Evolutionary conservation across 257 asterid species (phyloP).

Genomic region (Penstemon davidsonii): DNA sequence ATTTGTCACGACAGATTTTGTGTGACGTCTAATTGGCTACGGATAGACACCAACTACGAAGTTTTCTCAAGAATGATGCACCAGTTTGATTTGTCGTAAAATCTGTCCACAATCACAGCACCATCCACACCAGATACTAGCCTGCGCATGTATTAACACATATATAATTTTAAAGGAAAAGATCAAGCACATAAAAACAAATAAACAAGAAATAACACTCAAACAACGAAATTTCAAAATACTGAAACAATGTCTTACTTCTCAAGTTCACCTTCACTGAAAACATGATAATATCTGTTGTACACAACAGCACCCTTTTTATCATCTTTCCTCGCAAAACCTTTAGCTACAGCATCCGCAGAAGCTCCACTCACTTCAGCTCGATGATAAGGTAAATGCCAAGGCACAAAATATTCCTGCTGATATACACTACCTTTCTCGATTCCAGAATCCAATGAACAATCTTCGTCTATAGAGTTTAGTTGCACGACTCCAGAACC

Average conservation of each 20-base stretch:
- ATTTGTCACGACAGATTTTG: neutral
- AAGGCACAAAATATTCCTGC: conserved; percentile 94
- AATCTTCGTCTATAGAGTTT: conserved; percentile 24
- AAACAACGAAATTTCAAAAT: neutral
- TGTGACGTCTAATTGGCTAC: conserved; percentile 7
- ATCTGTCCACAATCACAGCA: conserved; percentile 72
- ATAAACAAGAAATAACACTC: neutral
- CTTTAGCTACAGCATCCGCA: conserved; percentile 71
- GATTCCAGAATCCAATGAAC: conserved; percentile 27
- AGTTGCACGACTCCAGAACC: conserved; percentile 24
- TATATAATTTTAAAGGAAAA: conserved; percentile 8
- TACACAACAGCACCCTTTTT: conserved; percentile 92
- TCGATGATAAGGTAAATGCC: conserved; percentile 98
- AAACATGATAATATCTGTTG: conserved; percentile 92
- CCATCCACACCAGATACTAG: conserved; percentile 63
- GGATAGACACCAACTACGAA: conserved; percentile 25
- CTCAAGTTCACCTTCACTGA: conserved; percentile 98
- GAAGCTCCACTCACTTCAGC: conserved; percentile 95
- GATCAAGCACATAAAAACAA: conserved; percentile 8
- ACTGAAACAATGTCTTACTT: conserved; percentile 45
- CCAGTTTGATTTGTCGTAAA: conserved; percentile 94
- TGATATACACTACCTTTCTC: conserved; percentile 39
- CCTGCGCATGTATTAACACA: conserved; percentile 40
- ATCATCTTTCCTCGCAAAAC: conserved; percentile 93
- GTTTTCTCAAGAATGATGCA: conserved; percentile 88